A percentile compares a stretch with the other conserved stretches of the same genome.
Conservation (phyloP, 176 grass and related monocot genomes). For the Lolium multiflorum region DNA sequence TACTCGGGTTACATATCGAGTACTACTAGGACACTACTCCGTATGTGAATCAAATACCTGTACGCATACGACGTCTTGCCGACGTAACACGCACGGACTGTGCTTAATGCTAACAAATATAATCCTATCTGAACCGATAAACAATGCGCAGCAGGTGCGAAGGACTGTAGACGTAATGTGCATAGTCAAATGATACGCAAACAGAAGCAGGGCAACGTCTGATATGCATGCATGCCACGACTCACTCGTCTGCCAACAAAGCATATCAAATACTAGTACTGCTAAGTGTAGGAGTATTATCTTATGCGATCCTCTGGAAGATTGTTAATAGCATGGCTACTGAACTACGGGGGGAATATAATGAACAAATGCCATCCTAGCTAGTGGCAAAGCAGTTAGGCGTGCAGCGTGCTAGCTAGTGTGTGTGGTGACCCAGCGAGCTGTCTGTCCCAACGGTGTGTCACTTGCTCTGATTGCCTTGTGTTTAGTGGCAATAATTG, state of each 20-base stretch:
- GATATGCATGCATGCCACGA: background rate
- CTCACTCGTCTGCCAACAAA: background rate
- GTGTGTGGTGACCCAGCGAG: constrained; percentile 10
- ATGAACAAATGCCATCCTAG: background rate
- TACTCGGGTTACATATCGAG: too few species aligned
- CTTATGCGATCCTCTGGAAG: background rate
- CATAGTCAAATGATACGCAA: background rate
- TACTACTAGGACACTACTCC: too few species aligned
- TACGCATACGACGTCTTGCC: too few species aligned
- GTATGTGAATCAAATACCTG: too few species aligned
- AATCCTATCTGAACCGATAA: background rate
- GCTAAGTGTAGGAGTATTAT: background rate
- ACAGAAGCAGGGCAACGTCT: background rate
- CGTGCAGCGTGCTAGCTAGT: too few species aligned
- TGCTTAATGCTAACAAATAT: too few species aligned
- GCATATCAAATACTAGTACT: background rate
- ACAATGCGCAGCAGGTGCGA: background rate
- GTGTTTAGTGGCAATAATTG: constrained; percentile 31
- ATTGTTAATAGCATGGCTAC: constrained; percentile 20
- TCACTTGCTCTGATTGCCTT: constrained; percentile 21
- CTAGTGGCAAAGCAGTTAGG: constrained; percentile 11
- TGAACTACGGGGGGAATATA: constrained; percentile 20
- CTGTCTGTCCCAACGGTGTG: constrained; percentile 9
- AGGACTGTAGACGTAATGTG: background rate
- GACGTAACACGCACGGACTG: too few species aligned